Conservation (phyloP, 2,329 filamentous ascomycete species). For the Calonectria fujianensis region DNA sequence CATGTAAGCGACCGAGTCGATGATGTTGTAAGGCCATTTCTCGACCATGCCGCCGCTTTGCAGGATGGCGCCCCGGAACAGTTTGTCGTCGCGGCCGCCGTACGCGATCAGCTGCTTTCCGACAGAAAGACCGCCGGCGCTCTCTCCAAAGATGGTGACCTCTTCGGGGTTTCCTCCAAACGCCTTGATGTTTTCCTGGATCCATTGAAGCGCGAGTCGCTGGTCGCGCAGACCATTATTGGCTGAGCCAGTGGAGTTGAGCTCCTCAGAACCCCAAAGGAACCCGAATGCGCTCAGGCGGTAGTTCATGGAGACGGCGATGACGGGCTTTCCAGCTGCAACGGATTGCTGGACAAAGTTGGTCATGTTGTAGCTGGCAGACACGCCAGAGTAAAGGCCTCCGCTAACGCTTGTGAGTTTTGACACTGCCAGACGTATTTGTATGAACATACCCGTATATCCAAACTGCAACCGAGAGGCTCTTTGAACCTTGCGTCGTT, state of each 20-base stretch:
- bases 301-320: constrained; percentile 19
- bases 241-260: constrained; percentile 9
- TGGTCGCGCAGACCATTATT: constrained; percentile 26
- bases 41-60: constrained; percentile 21
- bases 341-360: constrained; percentile 28
- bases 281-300: constrained; percentile 23
- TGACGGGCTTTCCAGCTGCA: constrained; percentile 13
- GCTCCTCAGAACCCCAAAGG: constrained; percentile 18
- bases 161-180: constrained; percentile 16
- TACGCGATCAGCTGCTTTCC: constrained; percentile 22
- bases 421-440: not conserved
- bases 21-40: constrained; percentile 27
- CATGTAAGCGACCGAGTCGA: constrained; percentile 20
- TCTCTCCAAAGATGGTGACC: constrained; percentile 24
- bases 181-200: constrained; percentile 10
- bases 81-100: not conserved
- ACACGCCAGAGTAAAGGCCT: constrained; percentile 20
- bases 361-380: constrained; percentile 23
- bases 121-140: not conserved
- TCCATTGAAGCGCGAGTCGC: constrained; percentile 24
- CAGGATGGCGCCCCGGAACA: constrained; percentile 15
- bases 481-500: not conserved
- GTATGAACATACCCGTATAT: constrained; percentile 4
- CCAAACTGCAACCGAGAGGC: constrained; percentile 22
- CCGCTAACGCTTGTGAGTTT: not conserved